Evolutionary conservation across 202 grass and related monocot species (phyloP).

Genomic region (Saccharum hybrid): DNA sequence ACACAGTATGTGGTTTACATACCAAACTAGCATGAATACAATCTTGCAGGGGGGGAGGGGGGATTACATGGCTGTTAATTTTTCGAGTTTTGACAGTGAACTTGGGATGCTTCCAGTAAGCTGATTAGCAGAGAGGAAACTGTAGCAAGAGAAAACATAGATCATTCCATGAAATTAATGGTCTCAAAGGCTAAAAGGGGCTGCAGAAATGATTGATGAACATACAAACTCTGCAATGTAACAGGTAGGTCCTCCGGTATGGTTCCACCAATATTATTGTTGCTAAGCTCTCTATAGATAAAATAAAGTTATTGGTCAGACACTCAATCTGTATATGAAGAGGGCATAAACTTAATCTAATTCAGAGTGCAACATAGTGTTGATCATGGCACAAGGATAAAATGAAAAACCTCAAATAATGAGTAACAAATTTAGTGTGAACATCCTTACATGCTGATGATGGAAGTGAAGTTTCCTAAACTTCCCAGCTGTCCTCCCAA

Average conservation of each 20-base stretch:
- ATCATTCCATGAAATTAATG: constrained; percentile 24
- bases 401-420: background rate
- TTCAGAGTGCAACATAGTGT: constrained; percentile 1
- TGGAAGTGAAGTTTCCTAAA: constrained; percentile 80
- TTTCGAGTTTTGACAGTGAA: constrained; percentile 75
- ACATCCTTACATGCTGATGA: constrained; percentile 71
- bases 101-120: constrained; percentile 91
- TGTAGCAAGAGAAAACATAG: constrained; percentile 41
- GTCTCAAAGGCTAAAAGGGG: background rate
- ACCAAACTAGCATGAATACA: constrained; percentile 19
- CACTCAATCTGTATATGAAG: background rate
- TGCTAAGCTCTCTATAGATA: constrained; percentile 76
- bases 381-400: background rate
- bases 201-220: constrained; percentile 8
- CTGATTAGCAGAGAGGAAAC: constrained; percentile 93
- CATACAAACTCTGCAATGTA: constrained; percentile 78
- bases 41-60: background rate
- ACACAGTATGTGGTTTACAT: background rate
- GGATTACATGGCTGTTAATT: constrained; percentile 77
- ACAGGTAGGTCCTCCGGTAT: constrained; percentile 88
- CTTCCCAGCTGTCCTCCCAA: constrained; percentile 79
- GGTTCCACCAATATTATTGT: constrained; percentile 89
- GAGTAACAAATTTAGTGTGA: constrained; percentile 1
- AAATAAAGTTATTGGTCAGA: constrained; percentile 27
- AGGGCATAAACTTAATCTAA: background rate